Percentiles rank a stretch among this genome's conserved stretches.
These are phyloP conservation scores for Eucalyptus victrix DNA, from an alignment of 345 rosid species.

Conservation along the genomic window DNA sequence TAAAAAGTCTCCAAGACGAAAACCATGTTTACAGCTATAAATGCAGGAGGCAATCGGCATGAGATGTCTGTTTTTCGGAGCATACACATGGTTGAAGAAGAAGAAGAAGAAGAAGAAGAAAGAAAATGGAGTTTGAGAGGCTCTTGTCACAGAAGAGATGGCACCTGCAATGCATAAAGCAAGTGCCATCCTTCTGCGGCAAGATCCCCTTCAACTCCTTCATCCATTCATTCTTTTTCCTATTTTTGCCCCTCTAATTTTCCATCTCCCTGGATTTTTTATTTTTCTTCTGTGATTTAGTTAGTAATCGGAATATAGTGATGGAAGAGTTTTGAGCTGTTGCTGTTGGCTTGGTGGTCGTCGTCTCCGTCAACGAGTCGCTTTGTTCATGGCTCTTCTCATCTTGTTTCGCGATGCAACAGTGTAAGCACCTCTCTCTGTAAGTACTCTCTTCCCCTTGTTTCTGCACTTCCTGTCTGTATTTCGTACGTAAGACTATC, in stretches of 20 bases:
- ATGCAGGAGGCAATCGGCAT: neutral
- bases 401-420: neutral
- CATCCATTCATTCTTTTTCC: neutral
- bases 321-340: neutral
- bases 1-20: neutral
- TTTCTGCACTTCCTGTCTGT: neutral
- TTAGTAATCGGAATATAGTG: neutral
- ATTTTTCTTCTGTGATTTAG: neutral
- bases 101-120: neutral
- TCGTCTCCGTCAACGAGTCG: neutral
- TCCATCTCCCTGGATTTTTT: neutral
- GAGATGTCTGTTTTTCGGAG: neutral
- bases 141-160: conserved; percentile 9
- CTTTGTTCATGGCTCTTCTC: neutral
- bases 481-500: neutral
- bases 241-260: neutral
- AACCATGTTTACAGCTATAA: neutral
- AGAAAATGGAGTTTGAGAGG: neutral
- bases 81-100: neutral
- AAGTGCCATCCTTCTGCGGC: conserved; percentile 33
- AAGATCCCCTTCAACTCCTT: conserved; percentile 6
- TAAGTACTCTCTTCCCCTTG: neutral
- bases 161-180: neutral
- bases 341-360: neutral
- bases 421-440: neutral